phyloP scores from a whole-genome alignment of 805 yeast species.

The Zygosaccharomyces bailii region DNA sequence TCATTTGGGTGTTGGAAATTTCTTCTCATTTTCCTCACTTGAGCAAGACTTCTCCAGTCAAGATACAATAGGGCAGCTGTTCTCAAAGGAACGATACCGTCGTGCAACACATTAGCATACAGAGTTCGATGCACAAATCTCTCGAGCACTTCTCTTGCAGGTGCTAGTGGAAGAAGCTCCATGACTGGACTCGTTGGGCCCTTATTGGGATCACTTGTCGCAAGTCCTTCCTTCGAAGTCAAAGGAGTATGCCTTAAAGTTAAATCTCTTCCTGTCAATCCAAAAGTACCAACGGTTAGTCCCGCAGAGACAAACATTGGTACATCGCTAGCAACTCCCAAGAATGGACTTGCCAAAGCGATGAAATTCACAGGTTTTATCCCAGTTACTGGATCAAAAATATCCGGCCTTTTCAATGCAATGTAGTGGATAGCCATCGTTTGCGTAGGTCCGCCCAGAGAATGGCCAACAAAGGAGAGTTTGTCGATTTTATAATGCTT shows the following conservation, averaged over 20 bases:
- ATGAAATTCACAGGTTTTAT: constrained; percentile 75
- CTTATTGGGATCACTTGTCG: constrained; percentile 11
- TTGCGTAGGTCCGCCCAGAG: constrained; percentile 90
- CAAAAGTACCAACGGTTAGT: constrained; percentile 83
- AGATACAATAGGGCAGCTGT: constrained; percentile 82
- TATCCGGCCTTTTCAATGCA: constrained; percentile 54
- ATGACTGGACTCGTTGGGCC: constrained; percentile 52
- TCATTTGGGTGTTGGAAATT: constrained; percentile 7
- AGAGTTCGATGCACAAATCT: constrained; percentile 68
- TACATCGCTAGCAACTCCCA: constrained; percentile 85
- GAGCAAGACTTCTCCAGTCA: constrained; percentile 74
- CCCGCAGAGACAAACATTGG: constrained; percentile 83
- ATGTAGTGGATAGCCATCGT: constrained; percentile 86
- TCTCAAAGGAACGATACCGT: constrained; percentile 92
- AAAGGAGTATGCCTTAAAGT: constrained; percentile 53
- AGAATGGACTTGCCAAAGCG: constrained; percentile 80
- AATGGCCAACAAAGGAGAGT: constrained; percentile 88
- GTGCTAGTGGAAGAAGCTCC: constrained; percentile 70
- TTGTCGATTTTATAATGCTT: constrained; percentile 44
- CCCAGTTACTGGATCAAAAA: constrained; percentile 46
- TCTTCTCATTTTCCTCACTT: constrained; percentile 41
- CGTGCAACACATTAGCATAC: constrained; percentile 87
- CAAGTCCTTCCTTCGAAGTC: constrained; percentile 29
- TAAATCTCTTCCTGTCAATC: constrained; percentile 87
- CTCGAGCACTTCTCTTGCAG: constrained; percentile 61